Evolutionary conservation across 345 rosid genomes (phyloP), one percentile per base, ranked within the genome.

Genomic region (Gossypium thurberi): DNA sequence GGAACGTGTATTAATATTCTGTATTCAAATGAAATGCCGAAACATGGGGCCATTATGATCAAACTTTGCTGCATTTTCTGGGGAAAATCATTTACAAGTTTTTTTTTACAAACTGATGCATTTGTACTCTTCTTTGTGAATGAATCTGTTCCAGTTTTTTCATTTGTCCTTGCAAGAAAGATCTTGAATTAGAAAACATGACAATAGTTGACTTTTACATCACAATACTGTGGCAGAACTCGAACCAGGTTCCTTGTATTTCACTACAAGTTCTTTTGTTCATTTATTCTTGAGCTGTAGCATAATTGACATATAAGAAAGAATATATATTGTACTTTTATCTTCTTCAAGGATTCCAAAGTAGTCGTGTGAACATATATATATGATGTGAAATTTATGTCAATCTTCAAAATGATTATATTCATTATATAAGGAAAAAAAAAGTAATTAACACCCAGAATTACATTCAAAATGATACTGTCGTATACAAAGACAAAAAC

Each of bases 241-340:
- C 23, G 87, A 84, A 84, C 67, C 82, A 48, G 82, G 81, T 78
- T 82, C 84, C 66, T 53, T 56, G 43, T 67, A 80, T 78, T 78
- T 80, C 40, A 33, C 21, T 8, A 10, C 5, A 33, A 37, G 64
- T 64, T 58, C 21, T 20, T 26, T 44, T 74, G 67, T 43, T 47
- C 64, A 50, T 82, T 77, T 75, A 60, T 78, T 78, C 76, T 50
- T 64, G 66, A 69, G 37, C 37, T 48, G 5, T 43, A 72, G 51
- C 26, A 72, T 73, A 53, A 52, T 17, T 50, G 15, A 56, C 10
- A 42, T 17, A 8, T 57, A 23, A 57, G 62, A 57, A 21, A 53
- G 7, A 33, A 33, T 33, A 53, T 2, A 18, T n/a, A 3, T 23
- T 21, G 37, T 57, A 11, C 37, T 57, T 21, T 56, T 10, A 8